Evolutionary conservation across 1,284 basidiomycete genomes (phyloP).

Genomic region (Schizophyllum amplum): DNA sequence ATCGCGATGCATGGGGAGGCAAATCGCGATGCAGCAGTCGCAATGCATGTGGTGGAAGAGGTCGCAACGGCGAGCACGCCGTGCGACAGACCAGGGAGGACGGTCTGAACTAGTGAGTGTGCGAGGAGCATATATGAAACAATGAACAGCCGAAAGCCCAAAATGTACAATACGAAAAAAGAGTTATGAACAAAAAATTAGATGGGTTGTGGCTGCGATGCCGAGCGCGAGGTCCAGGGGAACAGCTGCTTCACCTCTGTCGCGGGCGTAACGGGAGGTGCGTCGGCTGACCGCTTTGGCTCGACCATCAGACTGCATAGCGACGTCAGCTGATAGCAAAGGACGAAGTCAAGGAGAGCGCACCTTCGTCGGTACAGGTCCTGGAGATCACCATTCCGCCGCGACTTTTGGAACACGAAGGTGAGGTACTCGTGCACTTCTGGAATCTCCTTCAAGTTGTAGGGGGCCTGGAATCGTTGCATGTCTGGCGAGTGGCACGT

Average conservation of each 20-base stretch:
- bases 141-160: constrained; percentile 9
- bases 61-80: too few species aligned
- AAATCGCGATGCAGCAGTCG: not conserved
- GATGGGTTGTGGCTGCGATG: constrained; percentile 23
- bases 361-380: constrained; percentile 78
- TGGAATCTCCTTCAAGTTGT: constrained; percentile 73
- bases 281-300: constrained; percentile 69
- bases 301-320: constrained; percentile 62
- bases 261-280: constrained; percentile 38
- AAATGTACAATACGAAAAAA: constrained; percentile 14
- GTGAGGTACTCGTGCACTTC: constrained; percentile 79
- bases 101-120: constrained; percentile 8
- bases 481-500: constrained; percentile 49
- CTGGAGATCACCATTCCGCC: constrained; percentile 67
- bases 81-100: not conserved
- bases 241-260: constrained; percentile 66
- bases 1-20: not conserved
- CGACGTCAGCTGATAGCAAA: constrained; percentile 7
- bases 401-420: constrained; percentile 63
- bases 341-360: constrained; percentile 15
- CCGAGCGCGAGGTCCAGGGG: constrained; percentile 60
- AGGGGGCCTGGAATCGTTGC: constrained; percentile 87
- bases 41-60: not conserved
- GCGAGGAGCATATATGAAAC: constrained; percentile 16
- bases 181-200: constrained; percentile 14